phyloP scores from a whole-genome alignment of 768 basidiomycete genomes.

The Lactarius deliciosus region DNA sequence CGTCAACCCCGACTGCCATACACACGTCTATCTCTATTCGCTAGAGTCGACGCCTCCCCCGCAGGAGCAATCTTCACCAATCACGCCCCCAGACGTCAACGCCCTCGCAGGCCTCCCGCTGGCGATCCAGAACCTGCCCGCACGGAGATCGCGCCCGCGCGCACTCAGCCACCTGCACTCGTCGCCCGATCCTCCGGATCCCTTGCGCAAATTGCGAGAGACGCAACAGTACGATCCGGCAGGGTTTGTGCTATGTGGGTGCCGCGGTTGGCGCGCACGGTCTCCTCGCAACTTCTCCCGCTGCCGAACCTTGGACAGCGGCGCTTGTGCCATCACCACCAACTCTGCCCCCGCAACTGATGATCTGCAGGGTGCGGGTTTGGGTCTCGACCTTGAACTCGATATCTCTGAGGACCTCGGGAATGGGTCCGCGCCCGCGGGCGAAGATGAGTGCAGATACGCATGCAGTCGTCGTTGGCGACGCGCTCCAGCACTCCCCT shows the following conservation, averaged over 20 bases:
- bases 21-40: neutral
- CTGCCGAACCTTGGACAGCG: neutral
- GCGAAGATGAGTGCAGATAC: too few species aligned
- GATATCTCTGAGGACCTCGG: too few species aligned
- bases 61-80: neutral
- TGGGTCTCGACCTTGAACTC: too few species aligned
- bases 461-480: neutral
- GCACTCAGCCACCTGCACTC: slow-evolving; percentile 10
- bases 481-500: neutral
- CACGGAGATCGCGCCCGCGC: neutral
- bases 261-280: slow-evolving; percentile 21
- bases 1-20: neutral
- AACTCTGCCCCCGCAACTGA: too few species aligned
- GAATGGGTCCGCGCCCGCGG: neutral
- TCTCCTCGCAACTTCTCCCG: slow-evolving; percentile 16
- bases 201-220: too few species aligned
- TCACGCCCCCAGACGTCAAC: neutral
- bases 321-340: neutral
- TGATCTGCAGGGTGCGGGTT: too few species aligned
- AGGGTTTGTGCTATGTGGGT: slow-evolving; percentile 1
- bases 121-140: slow-evolving; percentile 8
- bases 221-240: too few species aligned
- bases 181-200: neutral
- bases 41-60: neutral
- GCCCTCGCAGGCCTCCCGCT: slow-evolving; percentile 8